phyloP scores from a whole-genome alignment of 1,284 basidiomycete genomes.

The Leccinum cinnamomeum region DNA sequence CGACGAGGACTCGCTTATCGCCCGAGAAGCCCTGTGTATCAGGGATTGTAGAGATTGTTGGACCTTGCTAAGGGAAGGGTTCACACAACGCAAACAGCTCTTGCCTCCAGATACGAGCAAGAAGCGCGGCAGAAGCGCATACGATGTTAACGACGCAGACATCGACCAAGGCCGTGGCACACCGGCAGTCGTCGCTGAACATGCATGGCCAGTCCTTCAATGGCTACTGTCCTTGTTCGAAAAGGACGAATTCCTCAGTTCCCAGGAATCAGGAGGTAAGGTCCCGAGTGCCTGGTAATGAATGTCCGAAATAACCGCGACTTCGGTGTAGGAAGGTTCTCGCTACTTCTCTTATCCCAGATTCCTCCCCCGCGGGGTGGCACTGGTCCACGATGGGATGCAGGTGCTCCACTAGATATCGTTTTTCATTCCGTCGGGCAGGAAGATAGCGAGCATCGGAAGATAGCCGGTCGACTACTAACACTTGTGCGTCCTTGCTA shows the following conservation, averaged over 20 bases:
- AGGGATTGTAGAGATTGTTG: slow-evolving; percentile 57
- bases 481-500: slow-evolving; percentile 42
- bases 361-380: slow-evolving; percentile 58
- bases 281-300: background rate
- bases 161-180: slow-evolving; percentile 31
- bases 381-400: slow-evolving; percentile 54
- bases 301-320: slow-evolving; percentile 12
- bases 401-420: slow-evolving; percentile 55
- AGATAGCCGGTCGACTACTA: slow-evolving; percentile 52
- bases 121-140: slow-evolving; percentile 27
- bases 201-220: slow-evolving; percentile 64
- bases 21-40: slow-evolving; percentile 52
- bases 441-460: slow-evolving; percentile 38
- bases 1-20: slow-evolving; percentile 56
- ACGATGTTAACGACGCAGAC: slow-evolving; percentile 25
- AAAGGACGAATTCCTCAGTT: slow-evolving; percentile 50
- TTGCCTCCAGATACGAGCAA: slow-evolving; percentile 35
- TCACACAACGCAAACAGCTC: slow-evolving; percentile 42
- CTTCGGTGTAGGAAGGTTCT: slow-evolving; percentile 47
- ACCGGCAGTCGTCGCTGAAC: slow-evolving; percentile 46
- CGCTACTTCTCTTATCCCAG: slow-evolving; percentile 60
- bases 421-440: slow-evolving; percentile 53
- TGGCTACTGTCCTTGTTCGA: slow-evolving; percentile 68
- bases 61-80: slow-evolving; percentile 56
- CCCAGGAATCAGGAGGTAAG: slow-evolving; percentile 31